Conservation (phyloP, 2,329 filamentous ascomycete species). For the Corynespora cassiicola region DNA sequence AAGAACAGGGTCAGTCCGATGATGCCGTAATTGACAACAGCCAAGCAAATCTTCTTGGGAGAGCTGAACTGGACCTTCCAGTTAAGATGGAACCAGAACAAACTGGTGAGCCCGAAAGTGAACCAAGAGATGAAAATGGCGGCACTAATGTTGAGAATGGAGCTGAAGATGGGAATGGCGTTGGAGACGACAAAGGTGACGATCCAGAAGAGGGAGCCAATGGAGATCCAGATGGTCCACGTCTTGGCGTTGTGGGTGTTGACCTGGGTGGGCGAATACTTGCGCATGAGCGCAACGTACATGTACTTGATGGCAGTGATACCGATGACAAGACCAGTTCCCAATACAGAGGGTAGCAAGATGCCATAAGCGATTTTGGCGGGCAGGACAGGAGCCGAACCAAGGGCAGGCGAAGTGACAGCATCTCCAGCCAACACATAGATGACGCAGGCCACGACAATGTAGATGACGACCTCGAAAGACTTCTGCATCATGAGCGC, state of each 20-base stretch:
- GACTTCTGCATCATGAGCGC: constrained; percentile 65
- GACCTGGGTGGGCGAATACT: constrained; percentile 26
- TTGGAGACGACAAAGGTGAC: constrained; percentile 55
- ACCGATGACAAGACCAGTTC: constrained; percentile 73
- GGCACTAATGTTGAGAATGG: constrained; percentile 66
- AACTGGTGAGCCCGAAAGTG: constrained; percentile 56
- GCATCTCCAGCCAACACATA: constrained; percentile 69
- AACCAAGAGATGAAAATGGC: constrained; percentile 71
- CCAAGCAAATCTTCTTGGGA: constrained; percentile 50
- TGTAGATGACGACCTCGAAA: constrained; percentile 64
- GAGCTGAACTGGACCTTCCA: constrained; percentile 37
- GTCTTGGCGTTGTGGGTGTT: constrained; percentile 56
- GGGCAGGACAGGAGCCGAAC: constrained; percentile 63
- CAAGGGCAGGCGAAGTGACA: constrained; percentile 70
- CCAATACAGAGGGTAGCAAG: constrained; percentile 72
- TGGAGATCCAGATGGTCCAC: constrained; percentile 69
- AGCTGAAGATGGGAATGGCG: constrained; percentile 64
- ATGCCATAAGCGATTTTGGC: constrained; percentile 72
- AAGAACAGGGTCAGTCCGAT: constrained; percentile 41
- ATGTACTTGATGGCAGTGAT: constrained; percentile 71
- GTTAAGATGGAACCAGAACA: constrained; percentile 58
- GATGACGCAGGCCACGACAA: constrained; percentile 71
- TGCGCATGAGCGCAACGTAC: constrained; percentile 66
- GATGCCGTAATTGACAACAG: constrained; percentile 52
- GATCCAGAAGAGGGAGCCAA: constrained; percentile 59